Evolutionary conservation across 176 grass and related monocot species (phyloP).

Genomic region (Dendrocalamus sinicus): DNA sequence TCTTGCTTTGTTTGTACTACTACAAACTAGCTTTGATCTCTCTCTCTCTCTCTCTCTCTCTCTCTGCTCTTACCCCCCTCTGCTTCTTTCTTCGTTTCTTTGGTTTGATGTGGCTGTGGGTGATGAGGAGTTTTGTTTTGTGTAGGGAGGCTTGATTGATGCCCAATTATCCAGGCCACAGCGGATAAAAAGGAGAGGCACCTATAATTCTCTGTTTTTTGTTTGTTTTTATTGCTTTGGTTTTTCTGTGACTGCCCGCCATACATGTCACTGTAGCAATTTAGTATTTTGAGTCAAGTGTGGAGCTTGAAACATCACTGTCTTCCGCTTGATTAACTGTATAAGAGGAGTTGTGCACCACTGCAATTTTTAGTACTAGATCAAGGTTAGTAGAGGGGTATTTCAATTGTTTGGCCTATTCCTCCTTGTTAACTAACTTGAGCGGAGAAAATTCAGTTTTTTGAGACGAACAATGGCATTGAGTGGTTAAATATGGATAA

Average conservation of each 20-base stretch:
- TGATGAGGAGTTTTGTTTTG: background rate
- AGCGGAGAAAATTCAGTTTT: background rate
- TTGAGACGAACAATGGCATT: background rate
- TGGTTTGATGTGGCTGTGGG: slow-evolving; percentile 10
- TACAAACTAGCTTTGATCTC: background rate
- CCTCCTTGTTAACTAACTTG: too few species aligned
- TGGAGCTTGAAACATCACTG: background rate
- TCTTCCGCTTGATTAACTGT: background rate
- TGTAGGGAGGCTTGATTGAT: background rate
- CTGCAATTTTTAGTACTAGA: too few species aligned
- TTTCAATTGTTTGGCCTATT: too few species aligned
- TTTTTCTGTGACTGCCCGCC: background rate
- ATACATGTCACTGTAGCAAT: background rate
- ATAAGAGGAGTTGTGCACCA: background rate
- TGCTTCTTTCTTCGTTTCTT: background rate
- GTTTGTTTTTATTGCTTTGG: background rate
- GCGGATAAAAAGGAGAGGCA: slow-evolving; percentile 10
- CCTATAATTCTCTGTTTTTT: slow-evolving; percentile 26
- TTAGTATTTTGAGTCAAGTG: background rate
- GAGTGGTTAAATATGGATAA: background rate
- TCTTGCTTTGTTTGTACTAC: background rate
- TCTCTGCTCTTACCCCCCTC: slow-evolving; percentile 44
- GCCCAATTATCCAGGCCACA: slow-evolving; percentile 60
- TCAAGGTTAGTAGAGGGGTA: background rate
- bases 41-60: background rate